Evolutionary conservation across 495 filamentous ascomycete species (phyloP), one percentile per base, ranked within the genome.

Genomic region (Penicillium flavigenum): DNA sequence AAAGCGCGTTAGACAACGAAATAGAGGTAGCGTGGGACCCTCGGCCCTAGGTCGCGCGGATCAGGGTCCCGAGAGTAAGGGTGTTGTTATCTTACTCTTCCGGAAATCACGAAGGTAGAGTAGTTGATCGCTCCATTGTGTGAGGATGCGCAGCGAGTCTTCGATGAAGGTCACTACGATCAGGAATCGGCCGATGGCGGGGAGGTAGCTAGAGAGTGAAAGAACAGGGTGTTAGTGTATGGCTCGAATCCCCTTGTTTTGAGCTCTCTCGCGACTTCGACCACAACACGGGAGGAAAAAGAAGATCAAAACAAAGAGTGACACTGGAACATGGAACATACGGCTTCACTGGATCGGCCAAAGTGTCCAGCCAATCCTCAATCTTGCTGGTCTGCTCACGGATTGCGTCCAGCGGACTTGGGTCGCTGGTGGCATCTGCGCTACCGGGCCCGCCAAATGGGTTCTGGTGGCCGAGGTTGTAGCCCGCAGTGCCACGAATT

Each of bases 121-220:
- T 32, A 98, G 85, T 80, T 98, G 94, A 73, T 98, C 94, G 71
- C 68, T 86, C 94, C 94, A 98, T 87, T 98, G 94, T 60, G 95
- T 98, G 67, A 98, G 79, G 70, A 98, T 98, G 72, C 94, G 84
- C 41, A 98, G 77, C 32, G 92, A 90, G 78, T 98, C 94, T 76
- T 98, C 94, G 58, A 98, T 81, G 79, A 98, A 98, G 60, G 94
- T 98, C 55, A 97, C 94, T 29, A 98, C 94, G 63, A 98, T 98
- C 63, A 98, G 78, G 76, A 98, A 98, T 44, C 94, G 89, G 39
- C 94, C 94, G 75, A 98, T 92, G 55, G 90, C 91, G 31, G 94
- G 94, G 17, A 98, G 81, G 66, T 95, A 96, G 62, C 93, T 98
- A 68, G 22, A 29, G 56, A 27, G 44, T 5, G 36, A 66, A 52